Conservation (phyloP, 805 yeast species). For the Candida nemodendra region DNA sequence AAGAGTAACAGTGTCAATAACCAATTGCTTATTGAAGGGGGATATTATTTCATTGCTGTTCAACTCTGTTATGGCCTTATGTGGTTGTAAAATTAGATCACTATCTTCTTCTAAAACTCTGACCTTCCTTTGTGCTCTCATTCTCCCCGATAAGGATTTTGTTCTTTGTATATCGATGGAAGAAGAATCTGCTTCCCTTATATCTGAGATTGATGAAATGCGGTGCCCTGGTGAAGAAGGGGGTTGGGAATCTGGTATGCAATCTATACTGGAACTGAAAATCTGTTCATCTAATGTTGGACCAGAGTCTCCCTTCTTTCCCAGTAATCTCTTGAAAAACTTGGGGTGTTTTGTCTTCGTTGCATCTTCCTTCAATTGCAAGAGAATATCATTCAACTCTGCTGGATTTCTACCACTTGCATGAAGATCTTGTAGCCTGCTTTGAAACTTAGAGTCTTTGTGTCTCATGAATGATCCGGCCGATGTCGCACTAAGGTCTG, state of each 20-base stretch:
- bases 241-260: neutral
- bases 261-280: conserved; percentile 17
- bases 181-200: neutral
- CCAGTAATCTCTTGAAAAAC: conserved; percentile 44
- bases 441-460: conserved; percentile 36
- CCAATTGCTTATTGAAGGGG: conserved; percentile 4
- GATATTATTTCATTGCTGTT: conserved; percentile 45
- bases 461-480: conserved; percentile 85
- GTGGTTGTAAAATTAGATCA: conserved; percentile 63
- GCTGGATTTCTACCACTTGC: conserved; percentile 16
- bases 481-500: conserved; percentile 84
- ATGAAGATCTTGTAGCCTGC: conserved; percentile 16
- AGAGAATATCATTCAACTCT: conserved; percentile 34
- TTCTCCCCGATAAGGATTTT: conserved; percentile 63
- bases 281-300: conserved; percentile 34
- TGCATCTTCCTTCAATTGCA: conserved; percentile 42
- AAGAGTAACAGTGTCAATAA: conserved; percentile 26
- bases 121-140: conserved; percentile 67
- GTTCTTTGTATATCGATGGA: conserved; percentile 62
- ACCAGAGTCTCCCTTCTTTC: conserved; percentile 31
- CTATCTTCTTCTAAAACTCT: conserved; percentile 60
- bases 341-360: conserved; percentile 42
- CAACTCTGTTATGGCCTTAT: conserved; percentile 41
- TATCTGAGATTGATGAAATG: conserved; percentile 24
- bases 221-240: conserved; percentile 21